Base-by-base conservation (phyloP, 345 rosid species). In the Camelina neglecta region DNA sequence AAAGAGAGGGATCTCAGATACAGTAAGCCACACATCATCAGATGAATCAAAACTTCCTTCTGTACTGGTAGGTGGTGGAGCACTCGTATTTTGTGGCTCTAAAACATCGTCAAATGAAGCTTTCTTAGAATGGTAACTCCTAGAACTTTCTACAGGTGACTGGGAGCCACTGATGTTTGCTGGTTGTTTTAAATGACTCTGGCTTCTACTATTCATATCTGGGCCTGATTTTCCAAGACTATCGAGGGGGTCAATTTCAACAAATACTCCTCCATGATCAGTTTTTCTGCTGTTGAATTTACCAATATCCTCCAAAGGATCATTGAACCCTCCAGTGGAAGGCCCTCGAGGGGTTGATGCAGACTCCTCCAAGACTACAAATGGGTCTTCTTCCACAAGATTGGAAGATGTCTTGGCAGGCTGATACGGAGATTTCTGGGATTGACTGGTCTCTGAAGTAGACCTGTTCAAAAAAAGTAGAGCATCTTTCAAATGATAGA, bases 21-120 rank as follows among this genome's bases (percentile, higher is more conserved):
- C 97, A 13, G 93, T 89, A 45, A 92, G 96, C 99, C 99, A 95
- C 49, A 85, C 80, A 70, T 90, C 97, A 74, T 86, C 94, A 71
- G 82, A 77, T 11, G 93, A 78, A 38, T 89, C 90, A 38, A 83
- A 74, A 65, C 81, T 62, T 55, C 83, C 93, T 62, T 85, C 90
- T 42, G 84, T 81, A 74, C 72, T 74, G 63, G 36, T 62, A 8
- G 67, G 67, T 42, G 67, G 67, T 3, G 51, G 67, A 62, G 67
- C 6, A 62, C 36, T 62, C 8, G 76, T 78, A 78, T 80, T 85
- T 75, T 71, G 81, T 61, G 89, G 83, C 72, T 72, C 90, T 26
- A 55, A 80, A 73, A 83, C 81, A 62, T 77, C 75, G 12, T 86
- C 86, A 63, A 41, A 67, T 29, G 86, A 76, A 60, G 53, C 79